phyloP scores from a whole-genome alignment of 31 red algal genomes.

The Odonthalia washingtoniensis region DNA sequence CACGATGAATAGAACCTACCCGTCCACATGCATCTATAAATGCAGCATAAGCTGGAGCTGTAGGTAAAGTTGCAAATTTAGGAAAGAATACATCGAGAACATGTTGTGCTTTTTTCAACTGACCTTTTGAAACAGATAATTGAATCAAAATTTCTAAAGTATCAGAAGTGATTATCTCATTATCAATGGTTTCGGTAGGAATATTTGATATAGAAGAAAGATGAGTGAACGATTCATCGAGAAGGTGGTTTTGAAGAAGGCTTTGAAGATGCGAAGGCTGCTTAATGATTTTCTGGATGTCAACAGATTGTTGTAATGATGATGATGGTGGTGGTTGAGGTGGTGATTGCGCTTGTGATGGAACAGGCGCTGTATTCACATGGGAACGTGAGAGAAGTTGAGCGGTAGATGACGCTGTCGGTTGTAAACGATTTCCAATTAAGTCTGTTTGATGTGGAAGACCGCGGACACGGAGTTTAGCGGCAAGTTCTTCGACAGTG shows the following conservation, averaged over 20 bases:
- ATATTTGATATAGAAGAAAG: too few species aligned
- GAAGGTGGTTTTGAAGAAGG: too few species aligned
- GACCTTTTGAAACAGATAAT: slow-evolving; percentile 17
- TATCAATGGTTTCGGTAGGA: background rate
- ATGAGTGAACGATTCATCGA: too few species aligned
- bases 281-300: background rate
- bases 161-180: slow-evolving; percentile 13
- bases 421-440: background rate
- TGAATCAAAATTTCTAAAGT: slow-evolving; percentile 30
- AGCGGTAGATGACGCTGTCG: background rate
- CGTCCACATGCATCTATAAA: slow-evolving; percentile 61
- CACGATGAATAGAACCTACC: slow-evolving; percentile 45
- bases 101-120: slow-evolving; percentile 25
- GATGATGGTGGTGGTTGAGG: background rate
- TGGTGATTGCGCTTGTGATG: slow-evolving; percentile 18
- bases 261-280: too few species aligned
- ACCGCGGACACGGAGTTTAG: slow-evolving; percentile 51
- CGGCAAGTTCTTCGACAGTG: slow-evolving; percentile 46
- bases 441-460: slow-evolving; percentile 31
- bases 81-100: slow-evolving; percentile 52
- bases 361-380: background rate
- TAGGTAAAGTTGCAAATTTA: slow-evolving; percentile 20
- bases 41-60: slow-evolving; percentile 30
- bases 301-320: too few species aligned
- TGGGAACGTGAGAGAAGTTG: slow-evolving; percentile 31